phyloP scores from a whole-genome alignment of 257 asterid genomes.

The Fraxinus anomala region DNA sequence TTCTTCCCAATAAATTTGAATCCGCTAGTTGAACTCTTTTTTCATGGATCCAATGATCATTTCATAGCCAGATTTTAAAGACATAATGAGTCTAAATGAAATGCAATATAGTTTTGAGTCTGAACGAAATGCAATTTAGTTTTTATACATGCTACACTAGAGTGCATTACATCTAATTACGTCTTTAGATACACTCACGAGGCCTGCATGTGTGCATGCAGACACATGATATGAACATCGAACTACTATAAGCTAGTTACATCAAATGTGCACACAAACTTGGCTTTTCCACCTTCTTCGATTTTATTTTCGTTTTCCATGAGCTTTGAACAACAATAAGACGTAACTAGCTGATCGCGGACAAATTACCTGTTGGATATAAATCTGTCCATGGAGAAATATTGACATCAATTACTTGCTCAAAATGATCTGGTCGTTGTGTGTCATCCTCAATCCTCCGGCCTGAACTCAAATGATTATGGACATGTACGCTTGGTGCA shows the following conservation, averaged over 20 bases:
- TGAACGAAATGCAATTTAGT: not conserved
- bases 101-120: not conserved
- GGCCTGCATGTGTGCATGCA: not conserved
- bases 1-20: not conserved
- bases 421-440: constrained; percentile 46
- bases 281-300: not conserved
- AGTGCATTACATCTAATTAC: not conserved
- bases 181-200: too few species aligned
- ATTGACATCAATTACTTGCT: constrained; percentile 61
- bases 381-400: constrained; percentile 67
- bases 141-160: too few species aligned
- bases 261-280: not conserved
- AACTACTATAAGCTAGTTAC: too few species aligned
- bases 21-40: not conserved
- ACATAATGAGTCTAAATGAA: too few species aligned
- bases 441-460: constrained; percentile 56
- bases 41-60: not conserved
- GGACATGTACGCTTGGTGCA: constrained; percentile 40
- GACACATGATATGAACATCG: not conserved
- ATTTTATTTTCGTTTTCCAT: not conserved
- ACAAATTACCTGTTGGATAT: constrained; percentile 53
- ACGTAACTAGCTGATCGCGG: not conserved
- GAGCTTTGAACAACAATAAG: too few species aligned
- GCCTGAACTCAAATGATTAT: constrained; percentile 49
- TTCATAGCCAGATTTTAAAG: not conserved